Conservation (phyloP, 352 stramenopile genomes). For the Phytophthora fragariae region DNA sequence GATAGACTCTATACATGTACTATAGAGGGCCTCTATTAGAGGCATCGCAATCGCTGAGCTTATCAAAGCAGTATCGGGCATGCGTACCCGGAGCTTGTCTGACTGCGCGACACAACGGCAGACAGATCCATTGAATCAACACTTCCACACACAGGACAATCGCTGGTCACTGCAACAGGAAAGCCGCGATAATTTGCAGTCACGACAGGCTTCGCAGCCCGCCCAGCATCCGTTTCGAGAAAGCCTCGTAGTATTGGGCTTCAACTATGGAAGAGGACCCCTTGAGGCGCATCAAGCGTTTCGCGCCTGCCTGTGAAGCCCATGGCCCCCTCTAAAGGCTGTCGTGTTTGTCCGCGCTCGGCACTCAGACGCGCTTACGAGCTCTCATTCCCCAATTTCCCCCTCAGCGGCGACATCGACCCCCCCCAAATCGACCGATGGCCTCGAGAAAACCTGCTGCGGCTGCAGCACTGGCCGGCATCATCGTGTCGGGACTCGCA, state of each 20-base stretch:
- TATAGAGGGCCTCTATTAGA: not conserved
- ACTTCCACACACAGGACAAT: too few species aligned
- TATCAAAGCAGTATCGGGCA: not conserved
- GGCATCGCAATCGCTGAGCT: not conserved
- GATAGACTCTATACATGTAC: not conserved
- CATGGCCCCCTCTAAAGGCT: too few species aligned
- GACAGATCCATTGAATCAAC: not conserved
- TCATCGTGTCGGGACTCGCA: conserved; percentile 12
- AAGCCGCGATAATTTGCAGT: not conserved
- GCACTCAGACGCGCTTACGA: not conserved
- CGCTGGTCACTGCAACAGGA: not conserved
- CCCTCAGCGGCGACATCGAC: conserved; percentile 16
- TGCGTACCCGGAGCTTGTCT: too few species aligned
- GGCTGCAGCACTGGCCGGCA: conserved; percentile 15
- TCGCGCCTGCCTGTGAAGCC: not conserved
- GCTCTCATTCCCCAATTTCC: conserved; percentile 31
- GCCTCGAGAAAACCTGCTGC: conserved; percentile 13
- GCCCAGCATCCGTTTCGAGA: conserved; percentile 5
- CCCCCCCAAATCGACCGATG: conserved; percentile 9
- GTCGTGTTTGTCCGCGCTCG: not conserved
- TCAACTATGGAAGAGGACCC: not conserved
- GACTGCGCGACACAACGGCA: not conserved
- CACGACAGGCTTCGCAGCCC: conserved; percentile 2
- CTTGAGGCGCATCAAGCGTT: not conserved
- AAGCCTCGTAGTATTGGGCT: conserved; percentile 1